Conservation (phyloP, 805 yeast species). For the Pichia gijzeniarum region DNA sequence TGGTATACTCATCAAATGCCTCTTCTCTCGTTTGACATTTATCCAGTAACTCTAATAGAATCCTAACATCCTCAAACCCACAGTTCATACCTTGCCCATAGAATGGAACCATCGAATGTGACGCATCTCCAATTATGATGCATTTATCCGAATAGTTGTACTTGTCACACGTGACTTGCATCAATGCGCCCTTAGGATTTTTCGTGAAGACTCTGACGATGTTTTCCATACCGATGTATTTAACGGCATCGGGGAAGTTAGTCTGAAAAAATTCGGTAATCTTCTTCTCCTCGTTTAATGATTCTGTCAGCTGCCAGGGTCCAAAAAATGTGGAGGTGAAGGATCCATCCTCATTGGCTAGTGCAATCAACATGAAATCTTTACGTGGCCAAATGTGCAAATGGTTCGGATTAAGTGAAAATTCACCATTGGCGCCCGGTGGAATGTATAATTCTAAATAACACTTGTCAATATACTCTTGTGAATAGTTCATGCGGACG, state of each 20-base stretch:
- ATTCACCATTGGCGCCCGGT: slow-evolving; percentile 38
- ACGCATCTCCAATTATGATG: slow-evolving; percentile 83
- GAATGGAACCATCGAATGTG: slow-evolving; percentile 97
- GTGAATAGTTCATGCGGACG: slow-evolving; percentile 62
- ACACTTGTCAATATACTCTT: slow-evolving; percentile 77
- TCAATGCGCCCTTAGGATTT: slow-evolving; percentile 72
- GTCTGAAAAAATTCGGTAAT: slow-evolving; percentile 43
- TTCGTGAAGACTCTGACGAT: slow-evolving; percentile 39
- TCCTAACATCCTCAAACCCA: slow-evolving; percentile 85
- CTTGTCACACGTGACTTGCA: slow-evolving; percentile 64
- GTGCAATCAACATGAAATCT: slow-evolving; percentile 81
- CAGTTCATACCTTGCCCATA: slow-evolving; percentile 97
- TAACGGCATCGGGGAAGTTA: slow-evolving; percentile 71
- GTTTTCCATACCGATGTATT: slow-evolving; percentile 54
- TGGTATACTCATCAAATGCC: slow-evolving; percentile 53
- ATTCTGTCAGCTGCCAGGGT: slow-evolving; percentile 62
- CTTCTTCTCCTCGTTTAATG: slow-evolving; percentile 37
- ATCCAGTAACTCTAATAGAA: slow-evolving; percentile 48
- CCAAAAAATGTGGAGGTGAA: slow-evolving; percentile 88
- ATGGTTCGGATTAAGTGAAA: slow-evolving; percentile 61
- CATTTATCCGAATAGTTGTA: slow-evolving; percentile 60
- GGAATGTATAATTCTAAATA: slow-evolving; percentile 79
- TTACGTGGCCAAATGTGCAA: slow-evolving; percentile 92
- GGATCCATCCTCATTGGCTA: slow-evolving; percentile 79
- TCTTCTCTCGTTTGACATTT: slow-evolving; percentile 31